Base-by-base conservation (phyloP, 1,284 basidiomycete species). In the Schizophyllum amplum region DNA sequence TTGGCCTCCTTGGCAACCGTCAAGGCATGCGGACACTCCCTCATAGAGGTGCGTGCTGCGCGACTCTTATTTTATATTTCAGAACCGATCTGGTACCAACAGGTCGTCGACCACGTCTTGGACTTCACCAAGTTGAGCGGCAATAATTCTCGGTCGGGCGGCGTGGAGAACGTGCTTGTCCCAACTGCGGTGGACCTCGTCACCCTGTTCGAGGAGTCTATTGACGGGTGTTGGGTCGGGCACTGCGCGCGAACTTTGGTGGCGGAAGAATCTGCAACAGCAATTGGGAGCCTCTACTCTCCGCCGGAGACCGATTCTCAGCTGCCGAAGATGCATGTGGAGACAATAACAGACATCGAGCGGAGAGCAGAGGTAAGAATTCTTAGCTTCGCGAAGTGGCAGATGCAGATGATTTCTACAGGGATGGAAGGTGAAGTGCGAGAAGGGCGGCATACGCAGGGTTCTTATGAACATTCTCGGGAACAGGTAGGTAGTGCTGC, bases 51-150 rank as follows among this genome's bases (percentile, higher is more conserved):
- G 17, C 2, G 33, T 42, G 3, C n/a, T n/a, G n/a, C n/a, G n/a
- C 7, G 33, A 3, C 33, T 13, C 2, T 17, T 42, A 42, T 17
- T 42, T 17, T 9, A 4, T 2, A 42, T 9, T 9, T 3, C 17
- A 17, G 27, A 33, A 6, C 13, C 27, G 6, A 6, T 13, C 13
- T 5, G 13, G 6, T 33, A 33, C 27, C 6, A 6, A 33, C 27
- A 42, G 33, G 91, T 90, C 2, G 94, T 98, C 58, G 98, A 98
- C 67, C 95, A 98, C 66, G 95, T 98, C 5, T 77, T 98, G 42
- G 95, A 98, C 70, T 98, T 96, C 68, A 97, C 94, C 33, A 98
- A 98, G 69, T 79, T 97, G 21, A 94, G 90, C 65, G 93, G 94
- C n/a, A 89, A 88, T 62, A 50, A 50, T 20, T 77, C 85, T 47